Conservation (phyloP, 805 yeast species). For the Cyberlindnera misumaiensis region DNA sequence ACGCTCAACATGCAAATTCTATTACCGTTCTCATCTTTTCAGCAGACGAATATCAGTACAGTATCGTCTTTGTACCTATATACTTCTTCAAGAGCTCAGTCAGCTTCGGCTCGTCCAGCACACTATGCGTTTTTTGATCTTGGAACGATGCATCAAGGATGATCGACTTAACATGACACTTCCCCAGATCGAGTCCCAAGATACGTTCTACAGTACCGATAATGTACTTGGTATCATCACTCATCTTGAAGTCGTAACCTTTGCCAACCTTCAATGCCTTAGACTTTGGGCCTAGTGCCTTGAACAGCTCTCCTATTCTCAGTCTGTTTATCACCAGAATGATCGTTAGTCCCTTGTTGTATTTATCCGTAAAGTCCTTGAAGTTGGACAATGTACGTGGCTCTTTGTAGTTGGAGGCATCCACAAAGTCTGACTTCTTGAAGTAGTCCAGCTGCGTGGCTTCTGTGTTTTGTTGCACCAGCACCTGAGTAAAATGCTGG, state of each 20-base stretch:
- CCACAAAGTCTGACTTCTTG: conserved; percentile 49
- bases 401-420: conserved; percentile 51
- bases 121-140: conserved; percentile 21
- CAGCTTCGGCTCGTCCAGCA: conserved; percentile 21
- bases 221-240: conserved; percentile 22
- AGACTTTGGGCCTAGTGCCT: conserved; percentile 39
- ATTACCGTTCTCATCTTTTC: too few species aligned
- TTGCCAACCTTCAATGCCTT: conserved; percentile 22
- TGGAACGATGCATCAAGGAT: conserved; percentile 23
- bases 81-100: conserved; percentile 19
- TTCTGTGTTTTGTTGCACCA: conserved; percentile 56
- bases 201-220: conserved; percentile 23
- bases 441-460: conserved; percentile 70
- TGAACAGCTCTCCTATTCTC: conserved; percentile 78
- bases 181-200: conserved; percentile 12
- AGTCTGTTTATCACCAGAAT: conserved; percentile 70
- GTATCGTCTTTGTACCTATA: conserved; percentile 20
- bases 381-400: conserved; percentile 51
- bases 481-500: conserved; percentile 56
- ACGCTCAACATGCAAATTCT: too few species aligned
- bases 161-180: conserved; percentile 18
- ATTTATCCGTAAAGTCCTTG: conserved; percentile 43
- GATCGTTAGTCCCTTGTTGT: conserved; percentile 39
- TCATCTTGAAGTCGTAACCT: conserved; percentile 20
- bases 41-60: conserved; percentile 12